These are phyloP conservation scores for Aspergillus tamarii DNA, from an alignment of 2,329 filamentous ascomycete species.

Conservation along the genomic window DNA sequence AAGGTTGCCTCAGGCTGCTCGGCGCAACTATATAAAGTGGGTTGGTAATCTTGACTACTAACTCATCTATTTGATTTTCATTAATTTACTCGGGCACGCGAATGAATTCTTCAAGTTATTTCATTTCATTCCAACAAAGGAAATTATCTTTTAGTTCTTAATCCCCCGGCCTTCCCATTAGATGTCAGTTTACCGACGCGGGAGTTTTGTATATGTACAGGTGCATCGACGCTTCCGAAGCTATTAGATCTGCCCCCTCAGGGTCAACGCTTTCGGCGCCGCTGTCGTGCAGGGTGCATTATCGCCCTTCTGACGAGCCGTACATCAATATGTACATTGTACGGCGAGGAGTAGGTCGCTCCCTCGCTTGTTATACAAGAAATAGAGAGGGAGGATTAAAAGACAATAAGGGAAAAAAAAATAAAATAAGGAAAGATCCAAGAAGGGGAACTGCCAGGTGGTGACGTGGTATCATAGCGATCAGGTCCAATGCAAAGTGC, in stretches of 20 bases:
- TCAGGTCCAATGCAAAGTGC: conserved; percentile 18
- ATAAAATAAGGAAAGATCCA: conserved; percentile 30
- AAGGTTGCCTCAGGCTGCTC: neutral
- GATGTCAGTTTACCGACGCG: conserved; percentile 24
- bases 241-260: conserved; percentile 14
- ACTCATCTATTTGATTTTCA: neutral
- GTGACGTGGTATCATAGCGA: conserved; percentile 28
- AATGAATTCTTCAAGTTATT: conserved; percentile 1
- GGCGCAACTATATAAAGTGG: neutral
- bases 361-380: conserved; percentile 33
- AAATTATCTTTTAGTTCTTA: conserved; percentile 31
- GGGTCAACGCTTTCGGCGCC: conserved; percentile 15
- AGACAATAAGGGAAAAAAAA: conserved; percentile 32
- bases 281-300: conserved; percentile 20
- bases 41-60: neutral
- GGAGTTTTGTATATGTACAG: conserved; percentile 38
- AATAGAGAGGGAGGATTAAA: conserved; percentile 35
- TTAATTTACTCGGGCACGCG: neutral
- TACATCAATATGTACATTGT: conserved; percentile 32
- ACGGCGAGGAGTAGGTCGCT: conserved; percentile 29
- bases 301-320: conserved; percentile 24
- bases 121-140: conserved; percentile 34
- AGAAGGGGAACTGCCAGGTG: conserved; percentile 30
- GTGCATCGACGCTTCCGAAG: conserved; percentile 23
- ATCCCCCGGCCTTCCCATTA: conserved; percentile 23